These are phyloP conservation scores for Ophiobolus disseminans DNA, from an alignment of 2,329 filamentous ascomycete species.

Conservation along the genomic window DNA sequence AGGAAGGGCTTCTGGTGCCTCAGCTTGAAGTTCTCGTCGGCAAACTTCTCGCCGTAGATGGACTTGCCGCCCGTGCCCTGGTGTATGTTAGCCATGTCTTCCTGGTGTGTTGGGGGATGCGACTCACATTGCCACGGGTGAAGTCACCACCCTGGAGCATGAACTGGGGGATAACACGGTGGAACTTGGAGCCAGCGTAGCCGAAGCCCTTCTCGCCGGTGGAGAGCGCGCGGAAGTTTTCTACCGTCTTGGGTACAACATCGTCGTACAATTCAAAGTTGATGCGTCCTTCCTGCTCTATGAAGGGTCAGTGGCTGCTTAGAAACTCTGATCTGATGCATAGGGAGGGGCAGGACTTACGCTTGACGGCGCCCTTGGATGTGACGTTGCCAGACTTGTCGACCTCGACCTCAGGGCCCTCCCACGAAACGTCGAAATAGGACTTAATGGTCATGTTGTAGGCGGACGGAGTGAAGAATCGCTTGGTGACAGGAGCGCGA, in stretches of 20 bases:
- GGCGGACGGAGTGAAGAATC: slow-evolving; percentile 69
- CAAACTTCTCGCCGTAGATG: slow-evolving; percentile 94
- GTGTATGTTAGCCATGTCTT: slow-evolving; percentile 23
- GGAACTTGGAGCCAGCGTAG: slow-evolving; percentile 84
- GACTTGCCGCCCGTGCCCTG: slow-evolving; percentile 91
- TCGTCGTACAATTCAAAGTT: slow-evolving; percentile 88
- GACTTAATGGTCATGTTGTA: slow-evolving; percentile 78
- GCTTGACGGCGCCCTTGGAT: slow-evolving; percentile 57
- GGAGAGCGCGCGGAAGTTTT: slow-evolving; percentile 87
- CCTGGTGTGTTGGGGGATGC: background rate
- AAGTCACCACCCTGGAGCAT: slow-evolving; percentile 98
- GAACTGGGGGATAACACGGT: slow-evolving; percentile 91
- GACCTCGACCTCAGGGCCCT: slow-evolving; percentile 73
- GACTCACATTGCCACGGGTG: slow-evolving; percentile 84
- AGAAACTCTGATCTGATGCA: background rate
- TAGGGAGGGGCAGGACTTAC: slow-evolving; percentile 56
- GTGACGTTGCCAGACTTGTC: slow-evolving; percentile 61
- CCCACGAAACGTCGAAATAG: slow-evolving; percentile 76
- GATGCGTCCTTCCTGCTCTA: slow-evolving; percentile 75
- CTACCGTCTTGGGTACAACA: slow-evolving; percentile 83
- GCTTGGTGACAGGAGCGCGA: slow-evolving; percentile 51
- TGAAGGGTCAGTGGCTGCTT: background rate
- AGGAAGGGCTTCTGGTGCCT: slow-evolving; percentile 79
- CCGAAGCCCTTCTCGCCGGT: slow-evolving; percentile 81
- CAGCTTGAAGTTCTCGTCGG: slow-evolving; percentile 86